Evolutionary conservation across 768 basidiomycete species (phyloP).

Genomic region (Russula foetens): DNA sequence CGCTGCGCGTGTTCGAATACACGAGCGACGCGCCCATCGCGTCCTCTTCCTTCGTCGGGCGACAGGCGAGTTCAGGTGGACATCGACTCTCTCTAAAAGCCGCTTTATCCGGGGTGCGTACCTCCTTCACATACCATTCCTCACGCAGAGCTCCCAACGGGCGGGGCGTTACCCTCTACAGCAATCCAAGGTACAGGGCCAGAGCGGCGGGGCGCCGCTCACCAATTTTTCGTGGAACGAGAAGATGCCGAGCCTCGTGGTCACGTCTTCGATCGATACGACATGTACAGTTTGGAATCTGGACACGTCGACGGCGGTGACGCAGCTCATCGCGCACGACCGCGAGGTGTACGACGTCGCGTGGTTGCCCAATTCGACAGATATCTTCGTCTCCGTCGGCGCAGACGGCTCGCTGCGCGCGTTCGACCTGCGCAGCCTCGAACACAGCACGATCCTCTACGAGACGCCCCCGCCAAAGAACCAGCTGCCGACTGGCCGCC

Average conservation of each 20-base stretch:
- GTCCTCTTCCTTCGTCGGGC: constrained; percentile 62
- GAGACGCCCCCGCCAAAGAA: constrained; percentile 83
- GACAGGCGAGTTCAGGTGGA: constrained; percentile 45
- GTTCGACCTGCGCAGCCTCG: constrained; percentile 91
- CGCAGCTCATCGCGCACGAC: constrained; percentile 96
- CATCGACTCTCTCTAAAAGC: constrained; percentile 68
- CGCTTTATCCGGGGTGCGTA: constrained; percentile 74
- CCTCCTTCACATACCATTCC: constrained; percentile 17
- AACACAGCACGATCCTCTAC: constrained; percentile 97
- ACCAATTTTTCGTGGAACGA: constrained; percentile 99
- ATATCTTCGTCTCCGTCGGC: constrained; percentile 97
- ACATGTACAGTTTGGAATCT: constrained; percentile 99
- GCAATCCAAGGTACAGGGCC: constrained; percentile 88
- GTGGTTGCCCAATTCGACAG: constrained; percentile 92
- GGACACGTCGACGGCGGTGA: constrained; percentile 86
- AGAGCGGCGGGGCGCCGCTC: constrained; percentile 78
- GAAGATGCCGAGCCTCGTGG: constrained; percentile 81
- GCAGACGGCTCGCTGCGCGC: constrained; percentile 95
- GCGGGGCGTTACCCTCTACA: constrained; percentile 21
- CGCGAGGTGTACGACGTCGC: constrained; percentile 95
- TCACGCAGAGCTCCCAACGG: constrained; percentile 8
- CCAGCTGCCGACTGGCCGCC: constrained; percentile 53
- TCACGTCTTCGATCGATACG: constrained; percentile 97
- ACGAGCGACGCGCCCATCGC: constrained; percentile 52
- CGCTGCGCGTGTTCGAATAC: constrained; percentile 88